Conservation (phyloP, 2,329 filamentous ascomycete species). For the Claviceps citrina region DNA sequence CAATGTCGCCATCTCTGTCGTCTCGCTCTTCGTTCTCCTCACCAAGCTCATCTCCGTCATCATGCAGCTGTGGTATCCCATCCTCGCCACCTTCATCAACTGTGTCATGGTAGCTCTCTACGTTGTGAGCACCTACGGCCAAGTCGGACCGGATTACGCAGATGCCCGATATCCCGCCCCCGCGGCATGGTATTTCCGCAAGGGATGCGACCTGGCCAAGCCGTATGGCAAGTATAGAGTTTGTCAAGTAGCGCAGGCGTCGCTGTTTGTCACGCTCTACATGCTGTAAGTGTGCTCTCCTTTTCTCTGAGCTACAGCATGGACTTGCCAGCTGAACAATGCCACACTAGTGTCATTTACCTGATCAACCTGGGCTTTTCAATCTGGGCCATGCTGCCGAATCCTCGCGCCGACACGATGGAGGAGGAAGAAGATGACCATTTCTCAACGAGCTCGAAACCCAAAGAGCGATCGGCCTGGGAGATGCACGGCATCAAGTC, state of each 20-base stretch:
- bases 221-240: slow-evolving; percentile 37
- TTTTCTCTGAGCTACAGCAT: no score
- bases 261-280: slow-evolving; percentile 47
- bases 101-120: slow-evolving; percentile 44
- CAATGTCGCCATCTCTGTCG: slow-evolving; percentile 61
- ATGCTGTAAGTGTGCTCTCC: slow-evolving; percentile 44
- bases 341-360: slow-evolving; percentile 40
- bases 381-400: slow-evolving; percentile 42
- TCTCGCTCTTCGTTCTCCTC: slow-evolving; percentile 62
- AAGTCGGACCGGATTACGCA: slow-evolving; percentile 57
- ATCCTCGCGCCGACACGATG: slow-evolving; percentile 34
- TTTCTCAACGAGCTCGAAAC: slow-evolving; percentile 19
- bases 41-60: slow-evolving; percentile 54
- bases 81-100: slow-evolving; percentile 46
- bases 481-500: slow-evolving; percentile 40
- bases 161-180: slow-evolving; percentile 47
- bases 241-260: slow-evolving; percentile 53
- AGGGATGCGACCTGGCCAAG: slow-evolving; percentile 48
- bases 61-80: slow-evolving; percentile 55
- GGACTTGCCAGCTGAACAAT: no score
- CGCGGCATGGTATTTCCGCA: slow-evolving; percentile 60
- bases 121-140: slow-evolving; percentile 50
- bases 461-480: slow-evolving; percentile 32
- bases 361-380: slow-evolving; percentile 41
- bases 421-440: slow-evolving; percentile 28